Evolutionary conservation across 1,284 basidiomycete genomes (phyloP).

Genomic region (Sanghuangporus baumii): DNA sequence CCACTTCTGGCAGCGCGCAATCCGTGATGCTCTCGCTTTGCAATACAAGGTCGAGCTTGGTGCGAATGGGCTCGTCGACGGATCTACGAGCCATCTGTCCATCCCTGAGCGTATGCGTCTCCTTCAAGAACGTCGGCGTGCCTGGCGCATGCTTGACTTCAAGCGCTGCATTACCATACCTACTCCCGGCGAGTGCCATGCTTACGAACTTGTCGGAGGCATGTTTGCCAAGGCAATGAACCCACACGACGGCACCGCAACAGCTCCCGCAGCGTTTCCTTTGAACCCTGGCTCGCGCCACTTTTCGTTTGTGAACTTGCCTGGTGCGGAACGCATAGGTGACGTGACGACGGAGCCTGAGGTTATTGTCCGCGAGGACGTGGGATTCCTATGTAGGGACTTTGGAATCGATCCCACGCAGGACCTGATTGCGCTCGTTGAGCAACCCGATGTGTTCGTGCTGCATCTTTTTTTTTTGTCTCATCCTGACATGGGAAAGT

Average conservation of each 20-base stretch:
- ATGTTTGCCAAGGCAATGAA: conserved; percentile 42
- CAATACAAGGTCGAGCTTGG: conserved; percentile 46
- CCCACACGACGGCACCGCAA: conserved; percentile 5
- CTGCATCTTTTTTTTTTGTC: not conserved
- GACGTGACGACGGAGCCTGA: conserved; percentile 11
- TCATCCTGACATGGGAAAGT: not conserved
- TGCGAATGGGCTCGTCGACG: conserved; percentile 39
- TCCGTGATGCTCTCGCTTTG: conserved; percentile 35
- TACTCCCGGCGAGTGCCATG: conserved; percentile 38
- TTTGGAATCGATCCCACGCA: conserved; percentile 63
- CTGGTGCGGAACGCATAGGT: conserved; percentile 22
- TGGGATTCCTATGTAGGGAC: conserved; percentile 42
- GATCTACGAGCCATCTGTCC: conserved; percentile 11
- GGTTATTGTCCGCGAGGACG: conserved; percentile 30
- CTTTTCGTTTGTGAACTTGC: conserved; percentile 36
- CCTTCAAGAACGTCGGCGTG: conserved; percentile 33
- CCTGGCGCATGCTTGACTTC: conserved; percentile 41
- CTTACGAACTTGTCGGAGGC: conserved; percentile 54
- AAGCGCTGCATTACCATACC: conserved; percentile 25
- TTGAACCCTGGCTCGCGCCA: conserved; percentile 25
- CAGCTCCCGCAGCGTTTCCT: not conserved
- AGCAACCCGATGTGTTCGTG: conserved; percentile 23
- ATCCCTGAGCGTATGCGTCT: conserved; percentile 32
- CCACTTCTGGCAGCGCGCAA: conserved; percentile 27
- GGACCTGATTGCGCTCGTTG: conserved; percentile 47